phyloP scores from a whole-genome alignment of 2,329 filamentous ascomycete genomes.

The Karstenula rhodostoma region DNA sequence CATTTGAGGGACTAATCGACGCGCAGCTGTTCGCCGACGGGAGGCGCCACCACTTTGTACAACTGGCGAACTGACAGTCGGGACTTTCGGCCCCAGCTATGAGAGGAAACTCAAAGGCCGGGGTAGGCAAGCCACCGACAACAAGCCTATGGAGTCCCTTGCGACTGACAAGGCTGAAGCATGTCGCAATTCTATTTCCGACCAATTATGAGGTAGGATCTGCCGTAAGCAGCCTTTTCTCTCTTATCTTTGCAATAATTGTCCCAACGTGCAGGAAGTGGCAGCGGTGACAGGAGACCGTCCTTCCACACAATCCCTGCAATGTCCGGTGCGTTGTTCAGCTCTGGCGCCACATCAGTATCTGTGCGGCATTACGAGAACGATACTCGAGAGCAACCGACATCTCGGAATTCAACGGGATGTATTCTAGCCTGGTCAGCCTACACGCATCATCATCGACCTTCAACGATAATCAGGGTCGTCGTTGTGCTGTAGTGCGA shows the following conservation, averaged over 20 bases:
- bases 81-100: background rate
- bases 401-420: background rate
- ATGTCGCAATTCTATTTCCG: background rate
- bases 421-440: background rate
- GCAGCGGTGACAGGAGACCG: constrained; percentile 1
- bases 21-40: constrained; percentile 7
- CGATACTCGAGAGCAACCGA: background rate
- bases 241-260: constrained; percentile 4
- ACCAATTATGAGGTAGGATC: background rate
- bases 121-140: constrained; percentile 5
- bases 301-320: background rate
- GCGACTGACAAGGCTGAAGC: constrained; percentile 3
- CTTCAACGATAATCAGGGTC: background rate
- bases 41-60: background rate
- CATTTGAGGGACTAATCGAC: background rate
- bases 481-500: background rate
- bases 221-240: background rate
- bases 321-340: background rate
- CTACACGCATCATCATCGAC: background rate
- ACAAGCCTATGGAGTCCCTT: too few relatives aligned
- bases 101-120: background rate
- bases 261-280: background rate
- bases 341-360: background rate
- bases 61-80: background rate
- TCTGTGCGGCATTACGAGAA: constrained; percentile 1